These are phyloP conservation scores for Blastobotrys elegans DNA, from an alignment of 1,139 yeast species.

Conservation along the genomic window DNA sequence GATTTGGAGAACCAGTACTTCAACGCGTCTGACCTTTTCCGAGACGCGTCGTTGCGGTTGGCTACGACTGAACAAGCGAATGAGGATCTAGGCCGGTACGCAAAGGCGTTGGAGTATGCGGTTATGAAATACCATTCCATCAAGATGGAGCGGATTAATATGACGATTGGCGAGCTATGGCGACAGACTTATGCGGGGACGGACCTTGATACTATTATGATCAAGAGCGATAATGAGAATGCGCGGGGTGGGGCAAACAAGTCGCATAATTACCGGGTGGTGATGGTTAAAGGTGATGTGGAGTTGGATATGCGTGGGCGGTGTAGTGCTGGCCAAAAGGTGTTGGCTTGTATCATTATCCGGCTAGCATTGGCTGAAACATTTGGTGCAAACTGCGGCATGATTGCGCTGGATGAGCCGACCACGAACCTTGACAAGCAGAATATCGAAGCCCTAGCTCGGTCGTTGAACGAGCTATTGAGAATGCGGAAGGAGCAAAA, in stretches of 20 bases:
- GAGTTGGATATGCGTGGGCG: conserved; percentile 98
- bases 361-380: conserved; percentile 92
- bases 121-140: conserved; percentile 89
- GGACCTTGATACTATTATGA: conserved; percentile 87
- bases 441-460: conserved; percentile 83
- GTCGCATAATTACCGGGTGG: conserved; percentile 88
- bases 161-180: conserved; percentile 88
- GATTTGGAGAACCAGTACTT: conserved; percentile 71
- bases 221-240: conserved; percentile 71
- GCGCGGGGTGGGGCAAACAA: conserved; percentile 52
- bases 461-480: conserved; percentile 70
- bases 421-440: conserved; percentile 92
- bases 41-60: conserved; percentile 66
- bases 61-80: conserved; percentile 77
- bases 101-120: conserved; percentile 84
- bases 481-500: conserved; percentile 68
- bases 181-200: conserved; percentile 90
- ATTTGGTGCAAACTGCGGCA: conserved; percentile 91
- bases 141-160: conserved; percentile 90
- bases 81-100: conserved; percentile 76
- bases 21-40: conserved; percentile 58
- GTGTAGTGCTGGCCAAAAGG: conserved; percentile 98
- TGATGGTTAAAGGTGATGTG: conserved; percentile 87
- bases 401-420: conserved; percentile 95
- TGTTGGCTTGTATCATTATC: conserved; percentile 85